These are phyloP conservation scores for Globisporangium canariense DNA, from an alignment of 352 stramenopile species.

Conservation along the genomic window DNA sequence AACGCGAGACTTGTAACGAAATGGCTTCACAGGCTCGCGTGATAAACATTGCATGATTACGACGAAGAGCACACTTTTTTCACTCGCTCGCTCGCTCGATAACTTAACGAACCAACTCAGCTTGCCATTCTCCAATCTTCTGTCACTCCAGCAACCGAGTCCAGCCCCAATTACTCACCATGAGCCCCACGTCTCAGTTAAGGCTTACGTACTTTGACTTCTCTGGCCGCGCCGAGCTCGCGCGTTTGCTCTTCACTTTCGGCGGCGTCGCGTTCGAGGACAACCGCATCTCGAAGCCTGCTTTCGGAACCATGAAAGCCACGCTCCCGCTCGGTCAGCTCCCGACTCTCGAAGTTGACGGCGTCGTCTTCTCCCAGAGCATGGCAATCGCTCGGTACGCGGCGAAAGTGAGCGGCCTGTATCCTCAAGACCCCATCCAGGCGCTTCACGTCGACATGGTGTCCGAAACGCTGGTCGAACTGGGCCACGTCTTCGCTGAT, in stretches of 20 bases:
- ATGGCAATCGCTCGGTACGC: conserved; percentile 28
- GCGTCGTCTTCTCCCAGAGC: conserved; percentile 18
- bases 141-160: not conserved
- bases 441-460: conserved; percentile 20
- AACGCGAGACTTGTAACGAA: no score
- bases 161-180: not conserved
- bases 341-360: conserved; percentile 25
- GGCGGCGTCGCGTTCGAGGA: conserved; percentile 27
- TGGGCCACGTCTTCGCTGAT: not conserved
- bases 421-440: conserved; percentile 12
- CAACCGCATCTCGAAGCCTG: conserved; percentile 12
- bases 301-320: conserved; percentile 17
- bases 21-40: no score
- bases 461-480: conserved; percentile 12
- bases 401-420: conserved; percentile 19
- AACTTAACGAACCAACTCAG: not conserved
- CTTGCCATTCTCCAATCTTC: not conserved
- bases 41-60: not conserved
- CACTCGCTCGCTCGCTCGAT: not conserved
- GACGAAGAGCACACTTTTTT: not conserved
- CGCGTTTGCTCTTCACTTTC: conserved; percentile 44
- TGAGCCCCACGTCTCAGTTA: conserved; percentile 19
- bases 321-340: conserved; percentile 25
- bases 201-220: conserved; percentile 76
- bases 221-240: conserved; percentile 48